Conservation (phyloP, 352 stramenopile genomes). For the Globisporangium irregulare region DNA sequence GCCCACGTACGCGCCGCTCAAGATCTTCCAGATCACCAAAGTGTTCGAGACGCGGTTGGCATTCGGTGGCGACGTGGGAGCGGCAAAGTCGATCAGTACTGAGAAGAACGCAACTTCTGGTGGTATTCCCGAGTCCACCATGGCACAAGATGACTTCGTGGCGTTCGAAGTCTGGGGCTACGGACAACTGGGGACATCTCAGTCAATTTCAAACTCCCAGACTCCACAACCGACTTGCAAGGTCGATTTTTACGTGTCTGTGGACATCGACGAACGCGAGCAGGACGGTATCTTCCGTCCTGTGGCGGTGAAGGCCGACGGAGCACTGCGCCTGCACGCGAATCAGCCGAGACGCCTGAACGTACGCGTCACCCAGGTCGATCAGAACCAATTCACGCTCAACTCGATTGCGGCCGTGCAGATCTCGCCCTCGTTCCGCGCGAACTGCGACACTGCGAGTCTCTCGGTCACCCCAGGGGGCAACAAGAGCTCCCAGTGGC, state of each 20-base stretch:
- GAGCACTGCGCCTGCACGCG: constrained; percentile 53
- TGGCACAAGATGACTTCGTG: constrained; percentile 34
- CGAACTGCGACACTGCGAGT: constrained; percentile 11
- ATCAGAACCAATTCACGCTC: constrained; percentile 55
- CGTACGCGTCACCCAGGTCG: constrained; percentile 65
- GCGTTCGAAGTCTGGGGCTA: constrained; percentile 57
- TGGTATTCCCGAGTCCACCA: background rate
- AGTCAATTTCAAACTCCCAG: background rate
- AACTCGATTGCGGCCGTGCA: constrained; percentile 36
- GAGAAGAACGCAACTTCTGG: background rate
- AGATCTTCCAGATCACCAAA: constrained; percentile 12
- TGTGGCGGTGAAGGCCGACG: constrained; percentile 68
- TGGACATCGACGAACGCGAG: constrained; percentile 73
- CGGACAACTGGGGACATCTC: constrained; percentile 23
- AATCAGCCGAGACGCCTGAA: constrained; percentile 55
- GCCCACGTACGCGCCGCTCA: background rate
- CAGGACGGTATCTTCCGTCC: constrained; percentile 60
- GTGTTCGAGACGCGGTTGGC: constrained; percentile 12
- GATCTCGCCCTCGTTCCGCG: constrained; percentile 32
- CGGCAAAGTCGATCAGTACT: background rate
- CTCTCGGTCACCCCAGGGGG: constrained; percentile 17
- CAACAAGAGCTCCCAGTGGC: constrained; percentile 38
- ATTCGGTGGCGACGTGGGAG: background rate
- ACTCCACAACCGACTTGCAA: constrained; percentile 10
- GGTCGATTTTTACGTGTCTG: constrained; percentile 66